Conservation (phyloP, 148 eudicot genomes). For the Chenopodium formosanum region DNA sequence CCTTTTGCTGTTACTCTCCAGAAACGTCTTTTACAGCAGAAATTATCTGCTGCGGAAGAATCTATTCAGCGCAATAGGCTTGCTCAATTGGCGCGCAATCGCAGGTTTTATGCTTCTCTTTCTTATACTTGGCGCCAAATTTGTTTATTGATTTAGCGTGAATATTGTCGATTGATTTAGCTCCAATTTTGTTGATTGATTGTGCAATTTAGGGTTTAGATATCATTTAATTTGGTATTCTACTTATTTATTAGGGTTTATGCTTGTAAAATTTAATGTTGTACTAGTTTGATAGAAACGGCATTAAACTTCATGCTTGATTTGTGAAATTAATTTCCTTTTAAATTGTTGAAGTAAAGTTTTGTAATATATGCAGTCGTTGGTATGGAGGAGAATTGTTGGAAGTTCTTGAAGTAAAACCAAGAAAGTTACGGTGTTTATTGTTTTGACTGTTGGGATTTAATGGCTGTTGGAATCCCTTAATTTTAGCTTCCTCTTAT, state of each 20-base stretch:
- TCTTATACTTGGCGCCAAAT: background rate
- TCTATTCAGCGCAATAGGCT: conserved; percentile 44
- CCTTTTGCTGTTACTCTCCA: conserved; percentile 76
- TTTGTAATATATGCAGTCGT: conserved; percentile 38
- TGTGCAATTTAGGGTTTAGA: background rate
- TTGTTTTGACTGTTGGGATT: too few relatives aligned
- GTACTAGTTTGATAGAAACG: too few relatives aligned
- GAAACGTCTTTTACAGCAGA: conserved; percentile 55
- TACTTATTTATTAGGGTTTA: background rate
- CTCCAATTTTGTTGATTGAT: background rate
- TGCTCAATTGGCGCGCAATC: conserved; percentile 52
- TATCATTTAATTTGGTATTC: background rate
- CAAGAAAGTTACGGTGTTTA: too few relatives aligned
- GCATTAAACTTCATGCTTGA: background rate
- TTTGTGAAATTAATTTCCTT: background rate
- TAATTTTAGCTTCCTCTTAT: too few relatives aligned
- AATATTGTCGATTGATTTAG: background rate
- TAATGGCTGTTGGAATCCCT: too few relatives aligned
- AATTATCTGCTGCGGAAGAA: conserved; percentile 45
- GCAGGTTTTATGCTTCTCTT: conserved; percentile 40
- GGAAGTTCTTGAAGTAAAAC: too few relatives aligned
- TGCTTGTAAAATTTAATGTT: too few relatives aligned
- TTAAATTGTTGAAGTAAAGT: too few relatives aligned
- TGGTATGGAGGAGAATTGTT: conserved; percentile 98
- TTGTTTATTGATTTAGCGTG: background rate